Evolutionary conservation across 2,329 filamentous ascomycete genomes (phyloP), one percentile per base, ranked within the genome.

Genomic region (Colletotrichum endophyticum): DNA sequence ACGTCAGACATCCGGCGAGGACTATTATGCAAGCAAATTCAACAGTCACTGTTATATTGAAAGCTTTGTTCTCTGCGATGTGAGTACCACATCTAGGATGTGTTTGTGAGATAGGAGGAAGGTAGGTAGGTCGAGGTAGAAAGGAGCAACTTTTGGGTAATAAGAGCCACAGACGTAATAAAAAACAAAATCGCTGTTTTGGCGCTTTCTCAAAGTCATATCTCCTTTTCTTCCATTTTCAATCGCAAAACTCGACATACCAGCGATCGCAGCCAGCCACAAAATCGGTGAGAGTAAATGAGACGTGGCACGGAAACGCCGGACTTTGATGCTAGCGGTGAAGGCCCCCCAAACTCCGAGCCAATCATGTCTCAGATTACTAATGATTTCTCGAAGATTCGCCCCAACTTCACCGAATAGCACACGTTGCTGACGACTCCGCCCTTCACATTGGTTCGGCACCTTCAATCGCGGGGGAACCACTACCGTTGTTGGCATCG

Each of bases 361-460:
- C 72, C 72, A 74, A 74, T 74, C 30, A 71, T 27, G 2, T 22
- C 34, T 12, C 49, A 44, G 72, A 69, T 74, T 68, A 74, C 25
- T 74, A 72, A 75, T 32, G n/a, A 36, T 53, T 75, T 75, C 72
- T 75, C 72, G 72, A 75, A 72, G 27, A 72, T 75, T 75, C 72
- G 59, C 72, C 72, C 25, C n/a, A n/a, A 53, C 49, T 27, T 72
- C 34, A 66, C 49, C 53, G 61, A 36, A 66, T 72, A n/a, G 36
- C 67, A 30, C 30, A 64, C 49, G 49, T 32, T 28, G 56, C 28
- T 63, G 9, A 57, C 30, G 36, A 73, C 71, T 57, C 59, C 66
- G 36, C 53, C 28, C 22, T n/a, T 34, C 12, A 15, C 56, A n/a
- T 56, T 22, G 8, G 34, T 62, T 16, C 36, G 44, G 56, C 53